Conservation (phyloP, 768 basidiomycete species). For the Boletus reticuloceps region DNA sequence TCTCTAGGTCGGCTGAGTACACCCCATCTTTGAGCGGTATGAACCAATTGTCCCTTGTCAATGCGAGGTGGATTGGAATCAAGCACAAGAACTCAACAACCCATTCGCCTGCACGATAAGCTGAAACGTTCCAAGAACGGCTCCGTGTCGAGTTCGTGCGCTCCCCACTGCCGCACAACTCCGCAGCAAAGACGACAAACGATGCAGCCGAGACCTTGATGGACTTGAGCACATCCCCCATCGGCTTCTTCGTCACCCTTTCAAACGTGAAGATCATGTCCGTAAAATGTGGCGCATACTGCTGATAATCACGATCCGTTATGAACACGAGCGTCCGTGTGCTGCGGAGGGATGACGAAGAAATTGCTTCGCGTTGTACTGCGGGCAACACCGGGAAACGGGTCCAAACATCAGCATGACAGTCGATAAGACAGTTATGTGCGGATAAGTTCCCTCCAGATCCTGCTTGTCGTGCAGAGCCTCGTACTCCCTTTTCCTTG, state of each 20-base stretch:
- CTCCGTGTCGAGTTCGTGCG: background rate
- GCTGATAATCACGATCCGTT: constrained; percentile 34
- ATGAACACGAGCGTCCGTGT: constrained; percentile 43
- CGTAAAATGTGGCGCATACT: constrained; percentile 42
- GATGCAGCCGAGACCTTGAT: constrained; percentile 34
- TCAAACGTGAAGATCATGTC: constrained; percentile 48
- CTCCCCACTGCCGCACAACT: constrained; percentile 1
- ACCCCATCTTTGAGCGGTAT: constrained; percentile 60
- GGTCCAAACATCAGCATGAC: constrained; percentile 56
- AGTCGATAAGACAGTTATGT: constrained; percentile 54
- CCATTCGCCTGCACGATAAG: constrained; percentile 56
- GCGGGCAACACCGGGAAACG: constrained; percentile 59
- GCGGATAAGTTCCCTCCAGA: background rate
- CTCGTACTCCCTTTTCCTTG: too few relatives aligned
- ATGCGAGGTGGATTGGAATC: constrained; percentile 62
- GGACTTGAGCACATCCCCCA: constrained; percentile 40
- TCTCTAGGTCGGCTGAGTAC: constrained; percentile 47
- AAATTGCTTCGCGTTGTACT: constrained; percentile 44
- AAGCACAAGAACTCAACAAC: constrained; percentile 57
- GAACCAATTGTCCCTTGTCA: constrained; percentile 59
- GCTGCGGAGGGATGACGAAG: constrained; percentile 31
- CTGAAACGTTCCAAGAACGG: constrained; percentile 32
- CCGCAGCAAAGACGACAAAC: constrained; percentile 27
- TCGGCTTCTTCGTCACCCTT: constrained; percentile 49
- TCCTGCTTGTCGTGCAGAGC: too few relatives aligned